phyloP scores from a whole-genome alignment of 345 rosid species.

The Salix caprea region DNA sequence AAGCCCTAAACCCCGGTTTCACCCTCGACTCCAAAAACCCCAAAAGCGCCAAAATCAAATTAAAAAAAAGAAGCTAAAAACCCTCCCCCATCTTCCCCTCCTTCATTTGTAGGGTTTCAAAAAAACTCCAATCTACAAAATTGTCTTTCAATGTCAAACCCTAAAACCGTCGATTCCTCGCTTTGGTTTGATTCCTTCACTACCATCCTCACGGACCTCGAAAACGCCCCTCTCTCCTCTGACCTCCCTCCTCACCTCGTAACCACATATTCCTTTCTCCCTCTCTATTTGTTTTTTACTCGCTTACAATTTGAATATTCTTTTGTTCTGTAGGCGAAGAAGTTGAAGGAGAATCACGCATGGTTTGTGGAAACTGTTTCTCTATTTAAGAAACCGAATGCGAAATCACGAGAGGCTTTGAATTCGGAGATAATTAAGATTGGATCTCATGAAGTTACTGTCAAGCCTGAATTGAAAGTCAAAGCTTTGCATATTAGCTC shows the following conservation, averaged over 20 bases:
- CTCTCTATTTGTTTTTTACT: neutral
- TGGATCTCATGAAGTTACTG: slow-evolving; percentile 50
- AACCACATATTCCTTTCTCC: slow-evolving; percentile 4
- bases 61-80: neutral
- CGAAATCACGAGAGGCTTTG: slow-evolving; percentile 69
- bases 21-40: neutral
- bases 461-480: slow-evolving; percentile 57
- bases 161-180: slow-evolving; percentile 54
- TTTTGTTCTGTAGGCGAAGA: slow-evolving; percentile 47
- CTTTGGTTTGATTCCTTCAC: slow-evolving; percentile 87
- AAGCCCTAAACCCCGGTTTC: neutral
- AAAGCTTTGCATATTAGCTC: slow-evolving; percentile 69
- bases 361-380: slow-evolving; percentile 67
- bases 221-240: slow-evolving; percentile 49
- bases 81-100: neutral
- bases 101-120: neutral
- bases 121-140: neutral
- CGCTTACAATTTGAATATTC: neutral
- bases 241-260: slow-evolving; percentile 57
- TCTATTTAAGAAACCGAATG: slow-evolving; percentile 56
- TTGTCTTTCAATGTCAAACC: slow-evolving; percentile 40
- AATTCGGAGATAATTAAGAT: slow-evolving; percentile 47
- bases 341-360: slow-evolving; percentile 58
- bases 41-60: neutral
- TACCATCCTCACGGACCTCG: slow-evolving; percentile 60